These are phyloP conservation scores for Solanum habrochaites DNA, from an alignment of 257 asterid genomes.

Conservation along the genomic window DNA sequence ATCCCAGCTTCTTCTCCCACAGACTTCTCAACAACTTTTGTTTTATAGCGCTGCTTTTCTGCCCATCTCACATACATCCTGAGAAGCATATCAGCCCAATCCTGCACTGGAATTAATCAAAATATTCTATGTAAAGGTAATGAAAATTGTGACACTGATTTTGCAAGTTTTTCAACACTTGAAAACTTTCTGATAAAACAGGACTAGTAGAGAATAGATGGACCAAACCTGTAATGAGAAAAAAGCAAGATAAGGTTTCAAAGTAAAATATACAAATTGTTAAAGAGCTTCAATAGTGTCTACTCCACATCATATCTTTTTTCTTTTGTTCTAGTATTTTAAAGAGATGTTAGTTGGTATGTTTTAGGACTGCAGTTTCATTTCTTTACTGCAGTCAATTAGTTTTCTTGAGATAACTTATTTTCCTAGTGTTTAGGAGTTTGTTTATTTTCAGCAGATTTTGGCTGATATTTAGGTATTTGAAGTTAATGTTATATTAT, in stretches of 20 bases:
- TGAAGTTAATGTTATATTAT: neutral
- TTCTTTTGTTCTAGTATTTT: no score
- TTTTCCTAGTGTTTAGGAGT: neutral
- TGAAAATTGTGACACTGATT: neutral
- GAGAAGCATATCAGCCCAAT: slow-evolving; percentile 99
- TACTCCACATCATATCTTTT: neutral
- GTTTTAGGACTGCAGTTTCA: neutral
- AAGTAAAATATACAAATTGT: neutral
- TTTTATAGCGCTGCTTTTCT: slow-evolving; percentile 76
- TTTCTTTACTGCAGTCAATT: neutral
- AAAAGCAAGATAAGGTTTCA: neutral
- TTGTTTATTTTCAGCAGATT: neutral
- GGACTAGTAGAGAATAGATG: neutral
- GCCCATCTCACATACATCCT: slow-evolving; percentile 97
- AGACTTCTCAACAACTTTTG: slow-evolving; percentile 86
- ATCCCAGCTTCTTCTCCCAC: slow-evolving; percentile 97
- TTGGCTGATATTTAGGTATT: neutral
- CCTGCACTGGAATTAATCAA: slow-evolving; percentile 93
- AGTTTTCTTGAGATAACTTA: neutral
- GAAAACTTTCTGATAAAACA: neutral
- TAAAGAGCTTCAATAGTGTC: neutral
- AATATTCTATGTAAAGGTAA: slow-evolving; percentile 12
- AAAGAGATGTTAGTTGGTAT: neutral
- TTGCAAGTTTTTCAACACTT: neutral
- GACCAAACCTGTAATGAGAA: neutral